phyloP scores from a whole-genome alignment of 2,329 filamentous ascomycete species.

The Aspergillus calidoustus region DNA sequence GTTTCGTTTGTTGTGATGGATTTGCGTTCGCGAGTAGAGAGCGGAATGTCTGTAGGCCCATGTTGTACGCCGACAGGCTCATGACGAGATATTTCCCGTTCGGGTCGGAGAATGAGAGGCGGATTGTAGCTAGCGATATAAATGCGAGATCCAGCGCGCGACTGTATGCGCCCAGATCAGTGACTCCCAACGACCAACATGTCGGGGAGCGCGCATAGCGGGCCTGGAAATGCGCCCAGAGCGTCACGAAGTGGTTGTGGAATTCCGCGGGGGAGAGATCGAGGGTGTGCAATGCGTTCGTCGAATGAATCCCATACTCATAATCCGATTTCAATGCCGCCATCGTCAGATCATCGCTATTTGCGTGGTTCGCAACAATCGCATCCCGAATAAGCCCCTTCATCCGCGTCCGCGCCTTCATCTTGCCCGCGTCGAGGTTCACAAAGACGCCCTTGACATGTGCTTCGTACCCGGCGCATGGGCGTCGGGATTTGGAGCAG shows the following conservation, averaged over 20 bases:
- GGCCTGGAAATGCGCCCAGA: not conserved
- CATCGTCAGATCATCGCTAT: not conserved
- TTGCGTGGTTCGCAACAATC: not conserved
- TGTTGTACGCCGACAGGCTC: not conserved
- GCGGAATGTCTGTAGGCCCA: not conserved
- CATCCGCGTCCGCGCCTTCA: not conserved
- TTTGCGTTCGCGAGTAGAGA: not conserved
- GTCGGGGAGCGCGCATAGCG: not conserved
- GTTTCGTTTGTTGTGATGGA: not conserved
- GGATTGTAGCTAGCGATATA: not conserved
- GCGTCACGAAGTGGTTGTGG: not conserved
- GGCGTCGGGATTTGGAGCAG: not conserved
- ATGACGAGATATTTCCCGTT: not conserved
- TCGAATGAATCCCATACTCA: not conserved
- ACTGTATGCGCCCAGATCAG: not conserved
- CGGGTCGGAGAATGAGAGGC: not conserved
- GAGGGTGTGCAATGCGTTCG: not conserved
- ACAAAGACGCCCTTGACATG: conserved; percentile 1
- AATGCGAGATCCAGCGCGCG: not conserved
- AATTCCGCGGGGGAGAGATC: not conserved
- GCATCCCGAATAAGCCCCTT: not conserved
- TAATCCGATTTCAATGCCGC: too few species aligned
- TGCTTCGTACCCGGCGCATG: not conserved
- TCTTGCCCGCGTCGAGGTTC: not conserved
- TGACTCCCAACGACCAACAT: not conserved